Percentiles rank a stretch among this genome's conserved stretches.
phyloP scores from a whole-genome alignment of 345 rosid genomes.

The thale cress (Arabidopsis thaliana) region DNA sequence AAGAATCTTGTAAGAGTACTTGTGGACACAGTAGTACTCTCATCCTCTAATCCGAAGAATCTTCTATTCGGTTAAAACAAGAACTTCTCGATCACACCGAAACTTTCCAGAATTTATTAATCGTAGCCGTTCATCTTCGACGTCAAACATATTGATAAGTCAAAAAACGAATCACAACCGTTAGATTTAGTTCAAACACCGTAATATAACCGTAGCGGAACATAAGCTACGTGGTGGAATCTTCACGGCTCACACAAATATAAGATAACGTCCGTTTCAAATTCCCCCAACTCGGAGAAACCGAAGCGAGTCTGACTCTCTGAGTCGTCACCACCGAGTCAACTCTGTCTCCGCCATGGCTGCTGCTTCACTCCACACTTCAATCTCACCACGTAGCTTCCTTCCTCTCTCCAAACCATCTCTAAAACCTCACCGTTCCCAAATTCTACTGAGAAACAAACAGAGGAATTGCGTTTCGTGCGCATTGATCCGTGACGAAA shows the following conservation, averaged over 20 bases:
- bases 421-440: slow-evolving; percentile 45
- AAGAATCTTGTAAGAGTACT: slow-evolving; percentile 17
- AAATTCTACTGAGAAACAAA: slow-evolving; percentile 49
- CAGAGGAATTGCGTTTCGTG: slow-evolving; percentile 50
- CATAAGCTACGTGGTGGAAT: slow-evolving; percentile 23
- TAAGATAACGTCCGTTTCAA: slow-evolving; percentile 25
- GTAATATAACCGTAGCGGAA: slow-evolving; percentile 14
- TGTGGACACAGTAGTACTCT: slow-evolving; percentile 37
- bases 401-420: slow-evolving; percentile 57
- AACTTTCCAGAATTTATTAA: slow-evolving; percentile 2
- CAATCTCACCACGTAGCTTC: slow-evolving; percentile 61
- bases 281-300: slow-evolving; percentile 48
- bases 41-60: slow-evolving; percentile 15
- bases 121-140: slow-evolving; percentile 22
- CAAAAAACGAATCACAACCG: background rate
- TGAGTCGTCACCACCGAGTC: slow-evolving; percentile 35
- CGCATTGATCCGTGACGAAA: slow-evolving; percentile 58
- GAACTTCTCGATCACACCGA: background rate
- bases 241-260: slow-evolving; percentile 7
- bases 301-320: slow-evolving; percentile 31
- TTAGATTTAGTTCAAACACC: background rate
- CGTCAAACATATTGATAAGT: slow-evolving; percentile 1
- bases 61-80: slow-evolving; percentile 5
- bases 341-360: slow-evolving; percentile 67
- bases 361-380: slow-evolving; percentile 53